Percentiles rank a stretch among this genome's conserved stretches.
These are phyloP conservation scores for Citrus hindsii DNA, from an alignment of 345 rosid genomes.

Conservation along the genomic window DNA sequence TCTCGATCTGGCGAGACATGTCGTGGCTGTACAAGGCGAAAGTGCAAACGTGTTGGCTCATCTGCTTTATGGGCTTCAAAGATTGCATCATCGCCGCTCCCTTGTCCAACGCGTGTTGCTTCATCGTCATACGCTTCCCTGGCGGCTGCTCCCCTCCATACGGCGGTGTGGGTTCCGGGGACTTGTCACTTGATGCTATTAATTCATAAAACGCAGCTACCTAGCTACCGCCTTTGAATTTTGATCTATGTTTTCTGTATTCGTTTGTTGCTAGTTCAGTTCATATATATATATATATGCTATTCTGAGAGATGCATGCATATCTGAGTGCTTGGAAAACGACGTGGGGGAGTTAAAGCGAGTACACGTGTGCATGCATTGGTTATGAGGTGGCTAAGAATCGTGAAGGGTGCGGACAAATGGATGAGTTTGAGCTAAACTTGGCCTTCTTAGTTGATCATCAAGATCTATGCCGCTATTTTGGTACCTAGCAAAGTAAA, in stretches of 20 bases:
- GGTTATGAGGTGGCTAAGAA: conserved; percentile 17
- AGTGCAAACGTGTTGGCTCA: conserved; percentile 64
- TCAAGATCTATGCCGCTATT: not conserved
- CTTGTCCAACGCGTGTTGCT: conserved; percentile 41
- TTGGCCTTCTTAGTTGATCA: not conserved
- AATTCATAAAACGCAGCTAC: not conserved
- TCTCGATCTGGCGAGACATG: conserved; percentile 68
- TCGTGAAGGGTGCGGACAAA: conserved; percentile 12
- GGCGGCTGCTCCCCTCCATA: conserved; percentile 31
- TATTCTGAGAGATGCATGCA: not conserved
- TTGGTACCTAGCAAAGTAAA: not conserved
- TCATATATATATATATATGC: not conserved
- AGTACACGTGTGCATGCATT: conserved; percentile 20
- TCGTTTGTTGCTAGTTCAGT: not conserved
- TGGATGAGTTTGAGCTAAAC: conserved; percentile 5
- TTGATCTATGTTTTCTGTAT: not conserved
- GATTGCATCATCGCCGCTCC: conserved; percentile 70
- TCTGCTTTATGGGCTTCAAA: conserved; percentile 61
- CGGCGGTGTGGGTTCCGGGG: conserved; percentile 21
- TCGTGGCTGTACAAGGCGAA: conserved; percentile 78
- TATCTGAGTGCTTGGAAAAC: not conserved
- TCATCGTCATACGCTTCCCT: conserved; percentile 49
- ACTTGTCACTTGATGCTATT: conserved; percentile 37
- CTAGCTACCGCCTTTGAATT: too few relatives aligned
- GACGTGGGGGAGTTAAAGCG: conserved; percentile 12